Conservation (phyloP, 768 basidiomycete genomes). For the Boletus tomentosulus region DNA sequence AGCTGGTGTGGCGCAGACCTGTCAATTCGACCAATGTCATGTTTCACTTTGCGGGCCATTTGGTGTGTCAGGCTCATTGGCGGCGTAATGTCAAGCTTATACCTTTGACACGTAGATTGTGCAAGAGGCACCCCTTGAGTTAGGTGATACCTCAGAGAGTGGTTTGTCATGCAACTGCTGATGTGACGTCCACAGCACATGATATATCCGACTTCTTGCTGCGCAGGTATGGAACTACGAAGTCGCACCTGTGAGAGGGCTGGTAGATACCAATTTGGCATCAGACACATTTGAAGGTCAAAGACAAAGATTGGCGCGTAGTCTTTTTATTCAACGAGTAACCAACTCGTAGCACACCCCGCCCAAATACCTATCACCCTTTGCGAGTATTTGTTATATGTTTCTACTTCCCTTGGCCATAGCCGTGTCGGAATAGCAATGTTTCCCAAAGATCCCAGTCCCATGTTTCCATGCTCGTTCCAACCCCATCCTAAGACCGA, state of each 20-base stretch:
- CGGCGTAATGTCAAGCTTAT: neutral
- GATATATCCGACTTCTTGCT: constrained; percentile 26
- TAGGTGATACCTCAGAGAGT: constrained; percentile 14
- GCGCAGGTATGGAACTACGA: constrained; percentile 7
- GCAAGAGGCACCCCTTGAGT: constrained; percentile 27
- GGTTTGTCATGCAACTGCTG: neutral
- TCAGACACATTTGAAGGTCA: too few species aligned
- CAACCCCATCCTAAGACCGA: constrained; percentile 88
- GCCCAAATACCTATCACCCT: constrained; percentile 25
- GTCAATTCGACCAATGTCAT: constrained; percentile 27
- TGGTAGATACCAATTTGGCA: too few species aligned
- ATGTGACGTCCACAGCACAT: constrained; percentile 11
- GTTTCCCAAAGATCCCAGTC: constrained; percentile 58
- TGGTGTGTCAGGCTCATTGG: constrained; percentile 19
- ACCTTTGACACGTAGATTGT: constrained; percentile 14
- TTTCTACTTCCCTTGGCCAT: constrained; percentile 40
- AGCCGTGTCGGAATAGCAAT: constrained; percentile 45
- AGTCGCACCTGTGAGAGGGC: constrained; percentile 1
- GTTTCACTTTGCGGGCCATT: constrained; percentile 26
- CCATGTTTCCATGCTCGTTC: constrained; percentile 98
- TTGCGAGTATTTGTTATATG: constrained; percentile 5
- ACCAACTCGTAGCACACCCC: constrained; percentile 33
- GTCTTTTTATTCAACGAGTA: constrained; percentile 22
- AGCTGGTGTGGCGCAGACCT: constrained; percentile 30
- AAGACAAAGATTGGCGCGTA: neutral